Base-by-base conservation (phyloP, 2,329 filamentous ascomycete species). In the Coniochaeta hoffmannii region DNA sequence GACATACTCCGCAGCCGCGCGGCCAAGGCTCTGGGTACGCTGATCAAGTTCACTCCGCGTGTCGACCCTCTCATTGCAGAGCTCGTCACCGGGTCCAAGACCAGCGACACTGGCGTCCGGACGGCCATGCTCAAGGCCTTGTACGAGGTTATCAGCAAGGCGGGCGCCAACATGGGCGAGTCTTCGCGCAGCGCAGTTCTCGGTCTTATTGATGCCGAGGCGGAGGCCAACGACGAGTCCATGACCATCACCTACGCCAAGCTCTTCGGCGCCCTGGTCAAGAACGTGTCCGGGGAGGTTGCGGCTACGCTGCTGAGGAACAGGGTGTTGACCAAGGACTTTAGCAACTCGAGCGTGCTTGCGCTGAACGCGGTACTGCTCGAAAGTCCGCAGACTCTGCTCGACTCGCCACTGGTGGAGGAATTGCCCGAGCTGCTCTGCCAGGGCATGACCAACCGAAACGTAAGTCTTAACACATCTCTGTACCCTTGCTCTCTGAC, bases 91-190 rank as follows among this genome's bases (percentile, higher is more conserved):
- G 94, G 94, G 50, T 94, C 91, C 26, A 97, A 93, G 77, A 97
- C 94, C 0, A 75, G 83, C 1, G 93, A 97, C 66, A 68, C 84
- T 6, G 93, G 93, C 49, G 94, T 99, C 60, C 89, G 85, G 72
- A 94, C 88, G 61, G 94, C 94, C 28, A 99, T 99, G 94, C 80
- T 99, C 65, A 96, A 95, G 76, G 94, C 94, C 3, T 74, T 99
- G 49, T 97, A 95, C 67, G 93, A 97, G 67, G 94, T 99, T 30
- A 87, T 99, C 58, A 93, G 90, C 77, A 96, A 96, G 72, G 93
- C 92, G 17, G 94, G 94, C 55, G 80, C 80, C 56, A 97, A 93
- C 72, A 99, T 99, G 94, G 92, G 89, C 64, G 94, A 97, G 65
- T 76, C 86, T 22, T 97, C 93, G 50, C 86, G 92, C 55, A 82